Evolutionary conservation across 1,139 yeast genomes (phyloP).

Genomic region (Lodderomyces parapsilosis): DNA sequence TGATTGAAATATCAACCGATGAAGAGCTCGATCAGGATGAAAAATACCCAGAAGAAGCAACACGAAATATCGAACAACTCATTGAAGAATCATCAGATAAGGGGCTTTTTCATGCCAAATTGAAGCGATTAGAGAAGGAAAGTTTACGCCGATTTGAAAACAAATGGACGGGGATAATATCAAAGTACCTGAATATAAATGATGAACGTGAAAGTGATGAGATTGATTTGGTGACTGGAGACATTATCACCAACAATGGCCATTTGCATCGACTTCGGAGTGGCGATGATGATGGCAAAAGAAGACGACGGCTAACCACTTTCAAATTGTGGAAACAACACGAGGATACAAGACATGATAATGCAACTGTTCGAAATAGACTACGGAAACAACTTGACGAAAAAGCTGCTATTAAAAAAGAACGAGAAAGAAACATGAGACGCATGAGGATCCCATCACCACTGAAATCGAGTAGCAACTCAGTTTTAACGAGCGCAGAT

Average conservation of each 20-base stretch:
- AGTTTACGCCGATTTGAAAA: conserved; percentile 27
- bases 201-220: conserved; percentile 59
- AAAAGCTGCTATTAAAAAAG: not conserved
- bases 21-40: conserved; percentile 6
- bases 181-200: conserved; percentile 51
- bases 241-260: conserved; percentile 60
- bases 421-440: not conserved
- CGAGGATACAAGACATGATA: not conserved
- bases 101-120: not conserved
- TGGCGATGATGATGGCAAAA: conserved; percentile 2
- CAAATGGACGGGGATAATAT: conserved; percentile 57
- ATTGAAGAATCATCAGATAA: conserved; percentile 2
- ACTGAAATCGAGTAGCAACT: not conserved
- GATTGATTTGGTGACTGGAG: conserved; percentile 61
- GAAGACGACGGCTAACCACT: not conserved
- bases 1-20: conserved; percentile 5
- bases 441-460: conserved; percentile 2
- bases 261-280: conserved; percentile 43
- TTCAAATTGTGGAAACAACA: not conserved
- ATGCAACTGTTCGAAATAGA: not conserved
- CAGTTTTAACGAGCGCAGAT: not conserved
- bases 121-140: not conserved
- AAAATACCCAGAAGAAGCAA: not conserved
- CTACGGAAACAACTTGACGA: not conserved
- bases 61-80: conserved; percentile 5